phyloP scores from a whole-genome alignment of 1,139 yeast genomes.

The Nakaseomyces delphensis region DNA sequence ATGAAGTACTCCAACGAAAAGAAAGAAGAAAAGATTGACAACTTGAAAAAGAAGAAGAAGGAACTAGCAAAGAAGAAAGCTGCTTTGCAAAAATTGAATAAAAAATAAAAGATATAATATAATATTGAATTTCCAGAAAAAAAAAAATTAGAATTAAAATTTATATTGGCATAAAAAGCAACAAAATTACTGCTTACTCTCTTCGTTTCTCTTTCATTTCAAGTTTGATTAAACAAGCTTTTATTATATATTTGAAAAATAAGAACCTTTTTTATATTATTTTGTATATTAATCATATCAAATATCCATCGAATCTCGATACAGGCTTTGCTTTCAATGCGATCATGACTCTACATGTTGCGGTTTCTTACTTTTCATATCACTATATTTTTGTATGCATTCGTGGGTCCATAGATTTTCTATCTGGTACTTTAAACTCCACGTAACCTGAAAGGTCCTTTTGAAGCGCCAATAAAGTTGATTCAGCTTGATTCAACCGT shows the following conservation, averaged over 20 bases:
- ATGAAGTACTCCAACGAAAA: constrained; percentile 88
- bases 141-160: not conserved
- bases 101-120: constrained; percentile 21
- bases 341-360: not conserved
- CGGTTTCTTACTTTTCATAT: not conserved
- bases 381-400: too few species aligned
- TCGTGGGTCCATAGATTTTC: constrained; percentile 74
- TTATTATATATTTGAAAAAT: not conserved
- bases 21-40: constrained; percentile 72
- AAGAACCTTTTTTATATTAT: not conserved
- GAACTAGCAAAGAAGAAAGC: constrained; percentile 62
- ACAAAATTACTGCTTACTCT: not conserved
- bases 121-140: not conserved
- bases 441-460: constrained; percentile 59
- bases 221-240: not conserved
- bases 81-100: constrained; percentile 40
- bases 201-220: not conserved
- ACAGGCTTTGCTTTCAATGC: too few species aligned
- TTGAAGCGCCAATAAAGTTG: constrained; percentile 53
- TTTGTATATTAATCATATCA: not conserved
- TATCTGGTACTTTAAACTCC: constrained; percentile 62
- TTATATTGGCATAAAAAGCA: not conserved
- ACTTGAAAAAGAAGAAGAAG: constrained; percentile 68
- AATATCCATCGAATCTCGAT: not conserved
- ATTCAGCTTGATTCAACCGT: constrained; percentile 54